phyloP scores from a whole-genome alignment of 805 yeast genomes.

The Wilhelminamyces savonicus region DNA sequence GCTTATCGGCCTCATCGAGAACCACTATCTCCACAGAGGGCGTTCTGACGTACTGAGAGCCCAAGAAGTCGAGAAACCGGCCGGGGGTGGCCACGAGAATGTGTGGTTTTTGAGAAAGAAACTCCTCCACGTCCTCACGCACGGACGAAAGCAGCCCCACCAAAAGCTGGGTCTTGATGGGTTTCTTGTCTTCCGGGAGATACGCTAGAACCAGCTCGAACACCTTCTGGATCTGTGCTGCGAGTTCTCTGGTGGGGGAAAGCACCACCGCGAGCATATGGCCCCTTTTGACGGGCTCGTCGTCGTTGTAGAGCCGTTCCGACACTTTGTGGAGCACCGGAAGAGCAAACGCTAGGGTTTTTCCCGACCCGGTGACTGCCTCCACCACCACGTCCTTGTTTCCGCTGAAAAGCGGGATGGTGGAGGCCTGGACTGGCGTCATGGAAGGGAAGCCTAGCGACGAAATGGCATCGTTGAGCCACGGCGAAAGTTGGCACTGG shows the following conservation, averaged over 20 bases:
- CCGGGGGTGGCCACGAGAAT: conserved; percentile 92
- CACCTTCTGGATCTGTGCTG: conserved; percentile 67
- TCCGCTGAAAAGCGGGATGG: conserved; percentile 75
- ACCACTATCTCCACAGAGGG: conserved; percentile 65
- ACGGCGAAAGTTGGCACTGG: conserved; percentile 50
- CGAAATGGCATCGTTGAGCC: conserved; percentile 67
- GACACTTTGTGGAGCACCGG: conserved; percentile 72
- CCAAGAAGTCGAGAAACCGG: conserved; percentile 67
- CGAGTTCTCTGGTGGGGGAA: conserved; percentile 69
- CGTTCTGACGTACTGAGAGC: conserved; percentile 52
- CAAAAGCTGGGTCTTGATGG: conserved; percentile 51
- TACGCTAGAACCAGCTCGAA: conserved; percentile 52
- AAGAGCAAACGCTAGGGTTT: conserved; percentile 82
- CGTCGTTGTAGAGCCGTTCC: conserved; percentile 18
- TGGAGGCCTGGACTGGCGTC: conserved; percentile 98
- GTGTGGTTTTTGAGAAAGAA: conserved; percentile 53
- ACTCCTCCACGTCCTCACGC: conserved; percentile 64
- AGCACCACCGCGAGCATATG: conserved; percentile 67
- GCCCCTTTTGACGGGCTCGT: conserved; percentile 44
- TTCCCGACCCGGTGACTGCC: conserved; percentile 98
- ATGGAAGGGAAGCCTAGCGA: conserved; percentile 70
- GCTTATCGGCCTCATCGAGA: conserved; percentile 89
- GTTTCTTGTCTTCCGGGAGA: conserved; percentile 41
- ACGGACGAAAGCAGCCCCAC: conserved; percentile 60
- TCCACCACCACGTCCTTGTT: conserved; percentile 96